Evolutionary conservation across 139 green algal species (phyloP).

Genomic region (Picochlorum sp.): DNA sequence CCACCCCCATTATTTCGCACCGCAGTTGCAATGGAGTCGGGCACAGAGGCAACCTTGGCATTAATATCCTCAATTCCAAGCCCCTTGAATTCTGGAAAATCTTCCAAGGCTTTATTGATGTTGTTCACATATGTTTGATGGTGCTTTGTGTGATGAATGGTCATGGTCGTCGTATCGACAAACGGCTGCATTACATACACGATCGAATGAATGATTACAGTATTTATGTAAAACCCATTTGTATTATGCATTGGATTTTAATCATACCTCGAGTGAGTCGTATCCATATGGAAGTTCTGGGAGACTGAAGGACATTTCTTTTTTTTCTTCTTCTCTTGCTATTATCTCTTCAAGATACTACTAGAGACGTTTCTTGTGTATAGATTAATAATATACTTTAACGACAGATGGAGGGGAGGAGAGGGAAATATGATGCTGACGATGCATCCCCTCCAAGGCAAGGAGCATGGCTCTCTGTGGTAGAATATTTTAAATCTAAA

Average conservation of each 20-base stretch:
- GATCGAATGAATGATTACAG: too few relatives aligned
- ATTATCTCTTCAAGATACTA: too few relatives aligned
- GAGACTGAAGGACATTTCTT: constrained; percentile 19
- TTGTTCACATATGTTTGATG: constrained; percentile 72
- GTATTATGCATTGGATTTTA: too few relatives aligned
- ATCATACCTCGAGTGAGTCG: constrained; percentile 21
- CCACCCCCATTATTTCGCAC: constrained; percentile 55
- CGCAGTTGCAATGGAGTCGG: constrained; percentile 42
- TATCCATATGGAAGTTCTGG: constrained; percentile 59
- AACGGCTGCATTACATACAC: constrained; percentile 50
- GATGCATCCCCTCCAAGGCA: too few relatives aligned
- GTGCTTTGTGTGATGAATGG: constrained; percentile 59
- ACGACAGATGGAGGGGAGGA: too few relatives aligned
- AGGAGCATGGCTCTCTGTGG: too few relatives aligned
- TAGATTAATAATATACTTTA: too few relatives aligned
- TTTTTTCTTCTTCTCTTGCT: too few relatives aligned
- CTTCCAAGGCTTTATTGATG: constrained; percentile 59
- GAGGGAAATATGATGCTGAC: too few relatives aligned
- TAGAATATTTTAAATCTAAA: too few relatives aligned
- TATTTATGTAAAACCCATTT: too few relatives aligned
- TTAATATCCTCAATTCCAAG: constrained; percentile 56
- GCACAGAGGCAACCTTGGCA: constrained; percentile 35
- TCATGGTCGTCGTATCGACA: constrained; percentile 74
- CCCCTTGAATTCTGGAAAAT: constrained; percentile 50
- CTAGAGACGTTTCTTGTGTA: too few relatives aligned